Evolutionary conservation across 768 basidiomycete genomes (phyloP), one percentile per base, ranked within the genome.

Genomic region (Boletus reticuloceps): DNA sequence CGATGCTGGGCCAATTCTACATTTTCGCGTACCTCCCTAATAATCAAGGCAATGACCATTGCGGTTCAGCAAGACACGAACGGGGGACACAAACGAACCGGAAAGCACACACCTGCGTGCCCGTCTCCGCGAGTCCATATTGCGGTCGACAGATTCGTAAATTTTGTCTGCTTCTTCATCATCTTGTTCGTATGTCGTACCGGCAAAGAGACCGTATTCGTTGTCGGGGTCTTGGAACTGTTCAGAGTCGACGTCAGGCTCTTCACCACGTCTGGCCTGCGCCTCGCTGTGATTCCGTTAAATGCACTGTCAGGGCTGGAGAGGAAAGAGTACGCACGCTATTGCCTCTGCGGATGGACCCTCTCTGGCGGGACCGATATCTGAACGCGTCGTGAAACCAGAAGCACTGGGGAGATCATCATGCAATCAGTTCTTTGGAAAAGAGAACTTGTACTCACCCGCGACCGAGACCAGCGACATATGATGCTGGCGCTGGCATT

Each of bases 81-180:
- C 22, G 13, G 6, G 13, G 5, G 1, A n/a, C 5, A 14, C 2
- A 61, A 67, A 77, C 75, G 78, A 74, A 80, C 78, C 74, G 61
- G 54, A 70, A 72, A 56, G 58, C 54, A 81, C 88, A 64, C 72
- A 91, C 91, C 91, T 85, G 58, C 89, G 82, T 45, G 81, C 79
- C 67, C 83, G 82, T 64, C 97, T 75, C 58, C 97, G 78, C 39
- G 86, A 80, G 68, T 98, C 96, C 89, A 99, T 95, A 29, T 85
- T 84, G 41, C 83, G 78, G 64, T 98, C 95, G 1, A 98, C 95
- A n/a, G 76, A 64, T 25, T 97, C 96, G 69, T 96, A 99, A 49
- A 97, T 97, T 67, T 81, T 82, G 71, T 98, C 96, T 0, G 96
- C 97, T 70, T 98, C 97, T 62, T 98, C 95, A 58, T 99, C 97